These are phyloP conservation scores for Debaryomyces nepalensis DNA, from an alignment of 1,139 yeast genomes.

Conservation along the genomic window DNA sequence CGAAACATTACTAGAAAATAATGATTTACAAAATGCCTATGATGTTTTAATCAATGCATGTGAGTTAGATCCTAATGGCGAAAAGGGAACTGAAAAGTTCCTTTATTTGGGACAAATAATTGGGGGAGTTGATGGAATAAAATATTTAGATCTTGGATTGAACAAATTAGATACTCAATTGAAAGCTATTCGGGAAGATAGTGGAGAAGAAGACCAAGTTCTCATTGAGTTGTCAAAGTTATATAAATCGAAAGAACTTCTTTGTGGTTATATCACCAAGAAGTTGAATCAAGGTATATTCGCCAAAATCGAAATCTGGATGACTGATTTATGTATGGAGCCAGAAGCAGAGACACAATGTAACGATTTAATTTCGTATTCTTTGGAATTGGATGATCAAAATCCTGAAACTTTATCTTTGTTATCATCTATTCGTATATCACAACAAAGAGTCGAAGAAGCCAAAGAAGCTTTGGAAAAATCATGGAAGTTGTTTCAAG, in stretches of 20 bases:
- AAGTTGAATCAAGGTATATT: constrained; percentile 77
- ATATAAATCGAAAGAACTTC: constrained; percentile 32
- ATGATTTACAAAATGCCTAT: constrained; percentile 79
- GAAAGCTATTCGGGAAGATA: constrained; percentile 28
- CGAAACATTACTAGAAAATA: constrained; percentile 77
- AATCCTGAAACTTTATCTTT: constrained; percentile 84
- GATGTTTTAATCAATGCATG: constrained; percentile 65
- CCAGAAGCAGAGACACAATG: constrained; percentile 84
- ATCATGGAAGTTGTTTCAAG: constrained; percentile 73
- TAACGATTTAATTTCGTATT: constrained; percentile 68
- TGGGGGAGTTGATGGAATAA: constrained; percentile 80
- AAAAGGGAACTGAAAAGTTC: constrained; percentile 74
- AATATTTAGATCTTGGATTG: constrained; percentile 68
- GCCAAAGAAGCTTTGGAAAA: constrained; percentile 71
- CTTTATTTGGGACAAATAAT: constrained; percentile 88
- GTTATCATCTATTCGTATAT: constrained; percentile 85
- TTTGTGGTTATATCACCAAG: constrained; percentile 47
- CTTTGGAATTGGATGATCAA: constrained; percentile 60
- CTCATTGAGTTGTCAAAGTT: constrained; percentile 30
- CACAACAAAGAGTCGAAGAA: constrained; percentile 78
- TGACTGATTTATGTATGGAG: constrained; percentile 98
- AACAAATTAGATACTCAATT: constrained; percentile 51
- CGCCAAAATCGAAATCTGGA: constrained; percentile 94
- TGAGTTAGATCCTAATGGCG: constrained; percentile 69
- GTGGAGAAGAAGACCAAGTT: constrained; percentile 30